A percentile compares a stretch with the other conserved stretches of the same genome.
Conservation (phyloP, 441 rosid genomes). For the Erysimum pusillum region DNA sequence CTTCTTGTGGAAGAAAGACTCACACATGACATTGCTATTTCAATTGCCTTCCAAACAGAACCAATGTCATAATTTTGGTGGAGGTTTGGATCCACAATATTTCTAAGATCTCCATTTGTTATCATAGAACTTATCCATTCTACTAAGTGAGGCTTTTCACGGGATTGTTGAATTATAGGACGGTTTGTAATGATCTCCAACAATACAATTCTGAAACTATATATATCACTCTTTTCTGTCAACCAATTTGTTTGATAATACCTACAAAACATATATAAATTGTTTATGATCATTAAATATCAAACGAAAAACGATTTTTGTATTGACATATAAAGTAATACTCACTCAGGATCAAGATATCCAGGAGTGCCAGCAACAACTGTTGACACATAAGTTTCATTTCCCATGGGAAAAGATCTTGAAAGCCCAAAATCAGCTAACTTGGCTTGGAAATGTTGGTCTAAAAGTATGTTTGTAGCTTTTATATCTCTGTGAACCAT, state of each 20-base stretch:
- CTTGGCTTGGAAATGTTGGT: slow-evolving; percentile 46
- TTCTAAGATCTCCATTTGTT: slow-evolving; percentile 20
- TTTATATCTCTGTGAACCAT: slow-evolving; percentile 53
- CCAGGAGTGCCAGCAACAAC: slow-evolving; percentile 54
- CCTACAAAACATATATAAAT: slow-evolving; percentile 29
- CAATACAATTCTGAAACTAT: slow-evolving; percentile 50
- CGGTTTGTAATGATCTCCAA: slow-evolving; percentile 46
- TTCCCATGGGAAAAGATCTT: slow-evolving; percentile 35
- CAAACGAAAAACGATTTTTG: background rate
- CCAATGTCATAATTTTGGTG: background rate
- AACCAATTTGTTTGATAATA: slow-evolving; percentile 40
- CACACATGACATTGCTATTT: slow-evolving; percentile 35
- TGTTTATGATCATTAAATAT: background rate
- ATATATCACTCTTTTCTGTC: slow-evolving; percentile 52
- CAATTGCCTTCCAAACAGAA: slow-evolving; percentile 30
- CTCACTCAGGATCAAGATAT: slow-evolving; percentile 59
- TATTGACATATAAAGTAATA: background rate
- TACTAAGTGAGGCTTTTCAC: slow-evolving; percentile 37
- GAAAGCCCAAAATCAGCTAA: slow-evolving; percentile 59
- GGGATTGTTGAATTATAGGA: slow-evolving; percentile 29
- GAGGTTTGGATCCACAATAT: slow-evolving; percentile 38
- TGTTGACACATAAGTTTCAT: slow-evolving; percentile 38
- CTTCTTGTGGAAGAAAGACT: slow-evolving; percentile 8
- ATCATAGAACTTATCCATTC: slow-evolving; percentile 32
- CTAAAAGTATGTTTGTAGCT: slow-evolving; percentile 48